Evolutionary conservation across 2,329 filamentous ascomycete species (phyloP).

Genomic region (Colletotrichum chrysophilum): DNA sequence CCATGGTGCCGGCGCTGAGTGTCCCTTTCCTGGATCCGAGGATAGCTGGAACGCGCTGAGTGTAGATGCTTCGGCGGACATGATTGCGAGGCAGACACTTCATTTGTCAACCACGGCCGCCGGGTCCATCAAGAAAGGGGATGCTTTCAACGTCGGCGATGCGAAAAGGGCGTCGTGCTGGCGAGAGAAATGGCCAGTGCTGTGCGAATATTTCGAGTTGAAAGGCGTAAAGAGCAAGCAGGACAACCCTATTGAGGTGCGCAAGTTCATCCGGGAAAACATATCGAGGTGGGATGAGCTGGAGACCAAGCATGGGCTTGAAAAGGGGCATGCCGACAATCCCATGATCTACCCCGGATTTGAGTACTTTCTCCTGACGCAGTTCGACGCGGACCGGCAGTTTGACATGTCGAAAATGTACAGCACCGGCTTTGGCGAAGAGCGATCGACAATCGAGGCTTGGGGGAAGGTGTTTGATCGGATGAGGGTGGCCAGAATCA

Average conservation of each 20-base stretch:
- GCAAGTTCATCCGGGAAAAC: constrained; percentile 37
- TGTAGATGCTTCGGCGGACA: constrained; percentile 43
- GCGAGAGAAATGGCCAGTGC: constrained; percentile 28
- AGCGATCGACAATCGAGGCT: constrained; percentile 38
- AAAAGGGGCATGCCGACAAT: constrained; percentile 40
- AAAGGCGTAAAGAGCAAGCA: constrained; percentile 27
- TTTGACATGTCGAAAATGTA: constrained; percentile 49
- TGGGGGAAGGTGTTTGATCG: constrained; percentile 48
- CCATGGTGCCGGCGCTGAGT: constrained; percentile 40
- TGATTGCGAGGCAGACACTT: constrained; percentile 34
- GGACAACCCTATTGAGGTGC: constrained; percentile 33
- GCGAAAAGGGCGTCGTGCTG: constrained; percentile 22
- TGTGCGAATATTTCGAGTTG: constrained; percentile 28
- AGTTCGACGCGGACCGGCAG: constrained; percentile 49
- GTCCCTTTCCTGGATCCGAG: constrained; percentile 41
- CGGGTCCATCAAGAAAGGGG: constrained; percentile 24
- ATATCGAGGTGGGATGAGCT: constrained; percentile 33
- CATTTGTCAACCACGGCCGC: constrained; percentile 19
- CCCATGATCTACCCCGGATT: constrained; percentile 39
- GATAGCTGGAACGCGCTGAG: constrained; percentile 41
- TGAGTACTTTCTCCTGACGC: constrained; percentile 45
- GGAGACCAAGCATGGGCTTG: constrained; percentile 38
- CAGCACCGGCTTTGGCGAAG: constrained; percentile 43
- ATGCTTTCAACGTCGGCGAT: constrained; percentile 29
- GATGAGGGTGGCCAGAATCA: constrained; percentile 45